phyloP scores from a whole-genome alignment of 2,329 filamentous ascomycete genomes.

The Hymenoscyphus salicellus region DNA sequence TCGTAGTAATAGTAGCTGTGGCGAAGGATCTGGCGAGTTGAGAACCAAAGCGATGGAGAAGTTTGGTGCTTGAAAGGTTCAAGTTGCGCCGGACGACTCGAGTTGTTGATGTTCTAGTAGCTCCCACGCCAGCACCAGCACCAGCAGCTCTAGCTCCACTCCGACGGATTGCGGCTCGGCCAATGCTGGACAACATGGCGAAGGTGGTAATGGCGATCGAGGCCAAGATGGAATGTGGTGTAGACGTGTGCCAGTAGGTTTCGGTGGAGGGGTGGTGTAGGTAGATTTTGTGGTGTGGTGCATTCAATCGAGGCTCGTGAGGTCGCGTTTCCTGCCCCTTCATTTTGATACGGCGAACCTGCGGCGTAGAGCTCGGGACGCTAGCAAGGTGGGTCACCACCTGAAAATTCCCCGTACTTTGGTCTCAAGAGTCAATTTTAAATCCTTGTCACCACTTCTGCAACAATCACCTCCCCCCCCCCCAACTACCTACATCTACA shows the following conservation, averaged over 20 bases:
- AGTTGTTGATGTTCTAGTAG: constrained; percentile 31
- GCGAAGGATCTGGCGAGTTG: constrained; percentile 24
- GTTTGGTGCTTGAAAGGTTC: not conserved
- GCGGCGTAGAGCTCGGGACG: not conserved
- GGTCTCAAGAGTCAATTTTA: too few species aligned
- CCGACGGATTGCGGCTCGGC: constrained; percentile 34
- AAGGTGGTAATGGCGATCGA: not conserved
- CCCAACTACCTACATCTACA: too few species aligned
- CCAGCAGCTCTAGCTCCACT: constrained; percentile 21
- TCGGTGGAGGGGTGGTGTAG: not conserved
- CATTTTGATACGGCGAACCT: constrained; percentile 4
- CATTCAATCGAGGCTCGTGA: not conserved
- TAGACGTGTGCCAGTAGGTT: not conserved
- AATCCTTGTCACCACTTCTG: too few species aligned
- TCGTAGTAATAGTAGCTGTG: constrained; percentile 19
- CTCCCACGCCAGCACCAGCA: constrained; percentile 27
- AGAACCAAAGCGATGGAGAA: constrained; percentile 9
- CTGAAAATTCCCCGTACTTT: too few species aligned
- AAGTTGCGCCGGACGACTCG: constrained; percentile 9
- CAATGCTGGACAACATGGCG: constrained; percentile 36
- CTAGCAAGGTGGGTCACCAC: not conserved
- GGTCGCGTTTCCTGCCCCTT: not conserved
- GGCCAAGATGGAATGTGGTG: not conserved
- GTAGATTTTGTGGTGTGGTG: not conserved
- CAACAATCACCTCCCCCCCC: too few species aligned